Evolutionary conservation across 768 basidiomycete species (phyloP), one percentile per base, ranked within the genome.

Genomic region (Grammothele lineata): DNA sequence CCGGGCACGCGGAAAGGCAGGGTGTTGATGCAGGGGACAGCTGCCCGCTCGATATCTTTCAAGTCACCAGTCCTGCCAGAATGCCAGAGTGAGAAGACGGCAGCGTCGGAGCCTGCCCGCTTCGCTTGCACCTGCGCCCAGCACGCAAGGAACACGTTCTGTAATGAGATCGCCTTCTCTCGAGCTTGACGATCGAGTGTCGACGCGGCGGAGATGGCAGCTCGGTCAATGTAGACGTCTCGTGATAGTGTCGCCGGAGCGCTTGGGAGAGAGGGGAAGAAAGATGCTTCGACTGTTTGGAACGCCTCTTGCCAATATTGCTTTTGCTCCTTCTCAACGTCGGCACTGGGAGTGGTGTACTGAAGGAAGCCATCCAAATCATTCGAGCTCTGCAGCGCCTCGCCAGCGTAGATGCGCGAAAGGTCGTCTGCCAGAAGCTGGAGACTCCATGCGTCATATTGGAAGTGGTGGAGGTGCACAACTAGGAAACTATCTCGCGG

Each of bases 391-490:
- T 8, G 11, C 25, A 43, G 53, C 4, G 19, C 40, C n/a, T 55
- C 22, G 17, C 60, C 66, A 4, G 51, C 47, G 53, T 73, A 76
- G 14, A 72, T 26, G 5, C 56, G 52, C 11, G 60, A 53, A n/a
- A 76, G 62, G 46, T 75, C 72, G 41, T 70, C 59, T 1, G 71
- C 40, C 11, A 76, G 53, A 19, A 75, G 60, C 22, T 55, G 62
- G 24, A 76, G 58, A 54, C 72, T 73, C 70, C 71, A 70, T 6
- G 72, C 75, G 40, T 76, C 75, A 53, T 75, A 76, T 57, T 75
- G 75, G 59, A 74, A 73, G 55, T 76, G 75, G 46, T 76, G 72
- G 25, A 76, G 59, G n/a, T 60, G 58, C n/a, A 67, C 41, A 8
- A 68, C 39, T 4, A 67, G 45, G 37, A 60, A 65, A n/a, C 40